Percentiles rank a stretch among this genome's conserved stretches.
These are phyloP conservation scores for Mollisiaceae sp. DNA, from an alignment of 2,329 filamentous ascomycete species.

Conservation along the genomic window DNA sequence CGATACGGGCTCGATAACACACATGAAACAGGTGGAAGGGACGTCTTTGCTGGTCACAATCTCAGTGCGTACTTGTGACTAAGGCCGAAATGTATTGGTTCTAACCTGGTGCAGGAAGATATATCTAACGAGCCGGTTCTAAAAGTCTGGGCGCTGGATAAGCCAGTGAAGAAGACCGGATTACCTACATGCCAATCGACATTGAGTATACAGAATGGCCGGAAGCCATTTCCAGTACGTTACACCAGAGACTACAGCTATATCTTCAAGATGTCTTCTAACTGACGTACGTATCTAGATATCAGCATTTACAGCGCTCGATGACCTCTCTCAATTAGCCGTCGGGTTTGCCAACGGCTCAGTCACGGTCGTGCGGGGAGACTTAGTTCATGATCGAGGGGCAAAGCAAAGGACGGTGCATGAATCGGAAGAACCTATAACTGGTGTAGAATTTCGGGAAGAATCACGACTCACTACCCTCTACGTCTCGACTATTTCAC, in stretches of 20 bases:
- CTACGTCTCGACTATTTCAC: slow-evolving; percentile 89
- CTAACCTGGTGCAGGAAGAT: slow-evolving; percentile 69
- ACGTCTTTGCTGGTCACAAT: slow-evolving; percentile 86
- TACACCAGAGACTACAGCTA: neutral
- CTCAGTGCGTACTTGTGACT: slow-evolving; percentile 52
- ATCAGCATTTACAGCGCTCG: slow-evolving; percentile 84
- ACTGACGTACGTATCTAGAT: slow-evolving; percentile 54
- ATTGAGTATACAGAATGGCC: slow-evolving; percentile 83
- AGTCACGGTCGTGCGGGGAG: slow-evolving; percentile 90
- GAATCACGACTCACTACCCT: slow-evolving; percentile 71
- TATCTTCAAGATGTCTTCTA: neutral
- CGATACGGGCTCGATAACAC: slow-evolving; percentile 78
- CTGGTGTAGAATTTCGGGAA: slow-evolving; percentile 78
- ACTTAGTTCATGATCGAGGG: slow-evolving; percentile 92
- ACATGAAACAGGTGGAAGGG: slow-evolving; percentile 90
- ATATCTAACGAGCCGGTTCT: slow-evolving; percentile 84
- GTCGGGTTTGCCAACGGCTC: slow-evolving; percentile 96
- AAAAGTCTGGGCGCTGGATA: slow-evolving; percentile 98
- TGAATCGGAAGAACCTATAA: slow-evolving; percentile 95
- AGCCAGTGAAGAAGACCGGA: slow-evolving; percentile 91
- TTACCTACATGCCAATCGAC: slow-evolving; percentile 87
- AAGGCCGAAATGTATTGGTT: neutral
- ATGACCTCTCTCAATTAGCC: slow-evolving; percentile 89
- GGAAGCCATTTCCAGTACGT: slow-evolving; percentile 87
- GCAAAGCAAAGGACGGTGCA: slow-evolving; percentile 94